A percentile compares a stretch with the other conserved stretches of the same genome.
Conservation (phyloP, 108 stramenopile genomes). For the Chaetoceros muelleri region DNA sequence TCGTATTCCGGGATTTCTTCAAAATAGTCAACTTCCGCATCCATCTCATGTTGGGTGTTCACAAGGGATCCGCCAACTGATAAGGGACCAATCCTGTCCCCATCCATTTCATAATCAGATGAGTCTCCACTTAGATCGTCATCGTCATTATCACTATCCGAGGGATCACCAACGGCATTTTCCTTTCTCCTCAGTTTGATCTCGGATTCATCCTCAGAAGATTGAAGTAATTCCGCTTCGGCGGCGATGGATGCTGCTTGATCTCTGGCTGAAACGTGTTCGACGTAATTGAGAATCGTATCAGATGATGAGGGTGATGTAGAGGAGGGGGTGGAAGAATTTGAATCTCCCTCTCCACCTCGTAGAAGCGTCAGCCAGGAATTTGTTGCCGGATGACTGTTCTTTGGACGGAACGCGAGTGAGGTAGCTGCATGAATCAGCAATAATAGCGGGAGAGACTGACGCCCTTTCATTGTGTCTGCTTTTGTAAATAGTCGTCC, state of each 20-base stretch:
- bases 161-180: conserved; percentile 74
- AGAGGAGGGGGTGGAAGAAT: too few species aligned
- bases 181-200: conserved; percentile 26
- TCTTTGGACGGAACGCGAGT: too few species aligned
- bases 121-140: conserved; percentile 25
- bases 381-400: too few species aligned
- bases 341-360: too few species aligned
- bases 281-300: not conserved
- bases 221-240: not conserved
- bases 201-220: not conserved
- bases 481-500: too few species aligned
- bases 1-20: too few species aligned
- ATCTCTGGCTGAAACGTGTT: not conserved
- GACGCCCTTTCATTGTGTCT: too few species aligned
- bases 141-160: conserved; percentile 37
- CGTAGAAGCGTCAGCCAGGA: too few species aligned
- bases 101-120: conserved; percentile 6
- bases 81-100: conserved; percentile 8
- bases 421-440: too few species aligned
- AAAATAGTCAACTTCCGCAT: conserved; percentile 31
- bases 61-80: not conserved
- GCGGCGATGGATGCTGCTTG: not conserved
- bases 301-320: not conserved
- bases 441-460: too few species aligned
- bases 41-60: conserved; percentile 23